Base-by-base conservation (phyloP, 2,329 filamentous ascomycete genomes). In the Mollisiaceae sp. region DNA sequence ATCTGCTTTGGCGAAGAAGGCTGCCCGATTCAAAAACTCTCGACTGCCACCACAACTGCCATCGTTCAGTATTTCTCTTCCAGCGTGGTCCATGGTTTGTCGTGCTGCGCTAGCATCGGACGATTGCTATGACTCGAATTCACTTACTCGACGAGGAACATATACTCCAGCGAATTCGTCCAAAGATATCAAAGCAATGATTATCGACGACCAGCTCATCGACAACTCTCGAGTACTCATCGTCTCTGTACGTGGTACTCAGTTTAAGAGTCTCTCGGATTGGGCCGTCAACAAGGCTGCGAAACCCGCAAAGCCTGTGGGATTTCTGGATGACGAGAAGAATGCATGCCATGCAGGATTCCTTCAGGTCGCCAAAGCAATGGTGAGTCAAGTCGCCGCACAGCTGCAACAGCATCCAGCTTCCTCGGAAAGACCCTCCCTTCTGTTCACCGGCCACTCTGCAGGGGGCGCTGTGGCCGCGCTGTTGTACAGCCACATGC, bases 291-390 rank as follows among this genome's bases (percentile, higher is more conserved):
- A 60, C 41, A 60, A 60, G 24, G 41, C n/a, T 36, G 24, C 59
- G 32, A 60, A 60, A 52, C 59, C 59, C 36, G 59, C 59, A 36
- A 60, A 50, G 9, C 59, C 59, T 24, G 59, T 50, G 38, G 59
- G 59, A 50, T 60, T 60, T 52, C 41, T 60, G 41, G 59, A 60
- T 52, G 59, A 60, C 43, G 59, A 60, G 43, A 41, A 60, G 39
- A 84, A 1, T 91, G 78, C 55, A 83, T 76, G n/a, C 75, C 74
- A 81, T 79, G 0, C 27, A 8, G 60, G 60, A 41, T 56, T 62
- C 27, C 60, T 62, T 56, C 47, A 85, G 88, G 50, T 79, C 80
- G 65, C 81, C 86, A 38, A 76, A 78, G 4, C 80, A 83, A 35
- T 82, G 64, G 73, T 91, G 36, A 18, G 14, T 24, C 47, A 62